These are phyloP conservation scores for Colletotrichum horii DNA, from an alignment of 2,329 filamentous ascomycete genomes.

Conservation along the genomic window DNA sequence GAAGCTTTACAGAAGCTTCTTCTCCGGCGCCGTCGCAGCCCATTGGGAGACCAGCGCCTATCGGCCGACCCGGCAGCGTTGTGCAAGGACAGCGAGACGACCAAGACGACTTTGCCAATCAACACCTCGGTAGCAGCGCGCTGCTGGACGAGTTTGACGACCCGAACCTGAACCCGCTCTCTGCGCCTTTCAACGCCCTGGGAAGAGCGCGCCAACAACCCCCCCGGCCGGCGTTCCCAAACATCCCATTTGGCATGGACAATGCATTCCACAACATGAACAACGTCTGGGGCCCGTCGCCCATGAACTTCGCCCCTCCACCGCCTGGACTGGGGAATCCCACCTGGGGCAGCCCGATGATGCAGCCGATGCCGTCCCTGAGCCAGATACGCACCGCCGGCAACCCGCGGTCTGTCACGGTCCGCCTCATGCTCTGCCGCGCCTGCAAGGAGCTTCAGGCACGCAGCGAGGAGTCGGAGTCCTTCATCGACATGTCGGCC, in stretches of 20 bases:
- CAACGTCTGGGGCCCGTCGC: slow-evolving; percentile 46
- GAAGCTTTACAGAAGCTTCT: slow-evolving; percentile 64
- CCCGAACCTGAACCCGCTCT: slow-evolving; percentile 49
- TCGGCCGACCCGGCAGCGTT: slow-evolving; percentile 83
- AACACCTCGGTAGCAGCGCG: slow-evolving; percentile 89
- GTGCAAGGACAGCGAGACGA: slow-evolving; percentile 57
- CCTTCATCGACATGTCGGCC: slow-evolving; percentile 72
- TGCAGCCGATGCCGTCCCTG: slow-evolving; percentile 9
- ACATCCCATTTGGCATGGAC: slow-evolving; percentile 43
- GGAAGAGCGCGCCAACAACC: slow-evolving; percentile 52
- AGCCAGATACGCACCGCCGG: slow-evolving; percentile 5
- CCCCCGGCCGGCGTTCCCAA: slow-evolving; percentile 50
- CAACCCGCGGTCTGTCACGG: slow-evolving; percentile 48
- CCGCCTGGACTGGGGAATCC: slow-evolving; percentile 52
- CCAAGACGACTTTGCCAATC: slow-evolving; percentile 71
- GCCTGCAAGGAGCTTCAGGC: slow-evolving; percentile 71
- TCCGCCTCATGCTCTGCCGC: slow-evolving; percentile 77
- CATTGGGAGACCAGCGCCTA: slow-evolving; percentile 83
- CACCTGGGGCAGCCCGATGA: slow-evolving; percentile 35
- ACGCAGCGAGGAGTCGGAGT: slow-evolving; percentile 51
- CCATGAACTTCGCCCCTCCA: slow-evolving; percentile 36
- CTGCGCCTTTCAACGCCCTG: slow-evolving; percentile 29
- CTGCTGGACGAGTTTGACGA: slow-evolving; percentile 78
- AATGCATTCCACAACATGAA: slow-evolving; percentile 38
- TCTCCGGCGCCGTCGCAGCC: slow-evolving; percentile 66